These are phyloP conservation scores for Elongisporangium undulatum DNA, from an alignment of 352 stramenopile genomes.

Conservation along the genomic window DNA sequence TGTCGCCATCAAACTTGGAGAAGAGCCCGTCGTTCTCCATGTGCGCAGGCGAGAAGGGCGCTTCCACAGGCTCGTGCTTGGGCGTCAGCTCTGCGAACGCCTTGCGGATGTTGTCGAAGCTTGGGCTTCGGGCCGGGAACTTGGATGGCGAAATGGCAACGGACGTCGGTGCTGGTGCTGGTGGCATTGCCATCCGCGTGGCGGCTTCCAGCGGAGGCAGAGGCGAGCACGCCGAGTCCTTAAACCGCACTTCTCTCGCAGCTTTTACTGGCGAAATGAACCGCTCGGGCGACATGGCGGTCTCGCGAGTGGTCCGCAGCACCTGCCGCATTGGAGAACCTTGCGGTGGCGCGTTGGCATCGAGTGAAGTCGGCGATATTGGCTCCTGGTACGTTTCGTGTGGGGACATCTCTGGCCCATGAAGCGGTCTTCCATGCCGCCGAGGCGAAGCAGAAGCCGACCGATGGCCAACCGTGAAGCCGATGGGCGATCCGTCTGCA, in stretches of 20 bases:
- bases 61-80: neutral
- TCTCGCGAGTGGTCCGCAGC: neutral
- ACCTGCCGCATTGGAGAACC: neutral
- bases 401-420: neutral
- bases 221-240: conserved; percentile 26
- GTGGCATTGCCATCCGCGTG: neutral
- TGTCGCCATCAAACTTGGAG: conserved; percentile 3
- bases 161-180: neutral
- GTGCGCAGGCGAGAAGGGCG: neutral
- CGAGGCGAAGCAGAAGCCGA: neutral
- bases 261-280: neutral
- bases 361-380: neutral
- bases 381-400: neutral
- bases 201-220: conserved; percentile 1
- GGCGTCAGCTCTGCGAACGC: conserved; percentile 16
- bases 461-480: neutral
- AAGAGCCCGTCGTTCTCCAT: conserved; percentile 14
- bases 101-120: conserved; percentile 18
- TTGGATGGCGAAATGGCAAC: neutral
- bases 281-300: neutral
- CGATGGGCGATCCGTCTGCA: neutral
- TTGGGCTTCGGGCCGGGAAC: conserved; percentile 10
- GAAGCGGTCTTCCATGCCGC: neutral
- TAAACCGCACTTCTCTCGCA: neutral
- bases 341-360: neutral